These are phyloP conservation scores for Dioszegia hungarica DNA, from an alignment of 768 basidiomycete genomes.

Conservation along the genomic window DNA sequence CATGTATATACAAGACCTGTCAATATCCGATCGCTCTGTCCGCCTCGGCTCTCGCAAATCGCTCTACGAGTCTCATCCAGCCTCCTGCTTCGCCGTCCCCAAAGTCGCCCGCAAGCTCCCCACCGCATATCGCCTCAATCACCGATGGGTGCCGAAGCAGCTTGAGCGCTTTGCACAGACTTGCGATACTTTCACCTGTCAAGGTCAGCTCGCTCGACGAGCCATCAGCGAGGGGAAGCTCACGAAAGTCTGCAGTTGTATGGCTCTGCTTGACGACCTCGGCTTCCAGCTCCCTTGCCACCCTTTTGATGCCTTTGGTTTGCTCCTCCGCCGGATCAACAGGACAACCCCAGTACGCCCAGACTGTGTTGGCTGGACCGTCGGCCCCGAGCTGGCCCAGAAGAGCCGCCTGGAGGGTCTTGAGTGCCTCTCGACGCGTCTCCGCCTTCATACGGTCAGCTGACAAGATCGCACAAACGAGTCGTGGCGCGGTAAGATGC, in stretches of 20 bases:
- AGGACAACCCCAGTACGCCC: constrained; percentile 9
- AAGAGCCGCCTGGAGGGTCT: constrained; percentile 1
- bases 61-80: constrained; percentile 5
- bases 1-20: no score
- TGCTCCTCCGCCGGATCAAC: not conserved
- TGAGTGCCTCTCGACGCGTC: not conserved
- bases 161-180: constrained; percentile 1
- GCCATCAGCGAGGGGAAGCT: not conserved
- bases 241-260: not conserved
- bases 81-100: not conserved
- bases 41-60: not conserved
- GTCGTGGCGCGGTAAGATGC: not conserved
- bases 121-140: not conserved
- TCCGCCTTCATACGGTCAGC: not conserved
- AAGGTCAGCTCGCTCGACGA: not conserved
- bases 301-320: not conserved
- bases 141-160: constrained; percentile 1
- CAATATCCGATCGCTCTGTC: no score
- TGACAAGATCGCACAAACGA: not conserved
- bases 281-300: constrained; percentile 7
- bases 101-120: constrained; percentile 3
- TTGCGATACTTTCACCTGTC: not conserved
- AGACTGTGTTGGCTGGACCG: not conserved
- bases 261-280: constrained; percentile 3
- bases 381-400: not conserved